These are phyloP conservation scores for Claviceps purpurea DNA, from an alignment of 2,329 filamentous ascomycete genomes.

Conservation along the genomic window DNA sequence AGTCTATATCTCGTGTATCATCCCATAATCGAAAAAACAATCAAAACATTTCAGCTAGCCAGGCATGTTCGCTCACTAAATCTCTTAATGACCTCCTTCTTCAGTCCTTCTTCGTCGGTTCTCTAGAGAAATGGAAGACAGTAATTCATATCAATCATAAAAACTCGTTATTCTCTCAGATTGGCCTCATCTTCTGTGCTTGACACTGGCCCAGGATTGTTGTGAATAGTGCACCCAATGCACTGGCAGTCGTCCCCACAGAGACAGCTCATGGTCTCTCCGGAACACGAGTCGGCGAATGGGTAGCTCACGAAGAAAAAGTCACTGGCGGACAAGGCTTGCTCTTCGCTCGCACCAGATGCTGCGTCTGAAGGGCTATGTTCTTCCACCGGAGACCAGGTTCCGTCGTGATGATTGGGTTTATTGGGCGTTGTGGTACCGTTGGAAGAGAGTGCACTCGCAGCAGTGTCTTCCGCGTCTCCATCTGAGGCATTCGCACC, in stretches of 20 bases:
- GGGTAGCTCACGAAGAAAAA: constrained; percentile 48
- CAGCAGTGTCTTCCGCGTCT: constrained; percentile 9
- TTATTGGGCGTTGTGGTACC: constrained; percentile 8
- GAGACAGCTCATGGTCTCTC: constrained; percentile 36
- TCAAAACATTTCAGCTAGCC: too few relatives aligned
- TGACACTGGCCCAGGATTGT: constrained; percentile 13
- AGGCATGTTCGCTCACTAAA: too few relatives aligned
- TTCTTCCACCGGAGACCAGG: constrained; percentile 25
- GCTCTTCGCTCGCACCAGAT: constrained; percentile 33
- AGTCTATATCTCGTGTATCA: too few relatives aligned
- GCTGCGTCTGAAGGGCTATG: constrained; percentile 35
- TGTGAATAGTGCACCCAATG: constrained; percentile 42
- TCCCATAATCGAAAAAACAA: not conserved
- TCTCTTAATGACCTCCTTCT: too few relatives aligned
- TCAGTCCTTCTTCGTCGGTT: too few relatives aligned
- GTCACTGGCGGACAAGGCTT: constrained; percentile 36
- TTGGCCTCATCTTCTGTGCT: not conserved
- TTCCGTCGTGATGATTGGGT: constrained; percentile 13
- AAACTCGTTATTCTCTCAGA: not conserved
- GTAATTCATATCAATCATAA: not conserved
- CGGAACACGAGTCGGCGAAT: constrained; percentile 32
- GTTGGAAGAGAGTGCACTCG: constrained; percentile 10
- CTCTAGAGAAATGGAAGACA: not conserved
- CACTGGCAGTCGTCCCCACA: constrained; percentile 48
- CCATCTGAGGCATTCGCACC: constrained; percentile 13